These are phyloP conservation scores for Mucor piriformis DNA, from an alignment of 371 early-diverging fungal genomes.

Conservation along the genomic window DNA sequence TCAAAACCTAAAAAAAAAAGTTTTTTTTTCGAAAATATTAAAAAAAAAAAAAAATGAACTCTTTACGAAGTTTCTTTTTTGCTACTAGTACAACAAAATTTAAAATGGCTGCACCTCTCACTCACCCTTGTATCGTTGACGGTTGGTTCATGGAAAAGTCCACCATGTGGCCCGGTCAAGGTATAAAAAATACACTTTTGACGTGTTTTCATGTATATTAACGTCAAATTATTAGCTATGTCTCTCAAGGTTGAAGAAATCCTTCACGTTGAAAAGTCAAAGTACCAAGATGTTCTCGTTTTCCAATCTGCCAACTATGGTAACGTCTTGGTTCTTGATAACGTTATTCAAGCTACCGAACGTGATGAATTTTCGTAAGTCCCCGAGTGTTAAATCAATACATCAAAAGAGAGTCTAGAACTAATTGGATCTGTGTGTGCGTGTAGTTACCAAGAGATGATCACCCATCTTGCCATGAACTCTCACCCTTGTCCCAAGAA, in stretches of 20 bases:
- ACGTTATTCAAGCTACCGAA: slow-evolving; percentile 96
- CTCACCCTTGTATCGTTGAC: slow-evolving; percentile 89
- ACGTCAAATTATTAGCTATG: slow-evolving; percentile 68
- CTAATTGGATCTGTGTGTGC: no score
- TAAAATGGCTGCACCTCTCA: slow-evolving; percentile 56
- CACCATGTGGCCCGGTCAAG: slow-evolving; percentile 97
- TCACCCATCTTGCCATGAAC: slow-evolving; percentile 93
- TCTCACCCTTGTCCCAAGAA: slow-evolving; percentile 95
- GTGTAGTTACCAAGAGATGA: slow-evolving; percentile 98
- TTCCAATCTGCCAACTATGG: slow-evolving; percentile 94
- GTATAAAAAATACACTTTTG: slow-evolving; percentile 36
- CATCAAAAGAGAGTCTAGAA: no score
- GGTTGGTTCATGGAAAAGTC: slow-evolving; percentile 96
- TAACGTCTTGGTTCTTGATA: slow-evolving; percentile 95
- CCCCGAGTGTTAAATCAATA: no score
- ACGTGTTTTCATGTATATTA: no score
- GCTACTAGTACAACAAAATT: slow-evolving; percentile 4
- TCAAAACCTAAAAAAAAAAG: no score
- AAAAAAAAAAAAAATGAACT: background rate
- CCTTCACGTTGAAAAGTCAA: slow-evolving; percentile 90
- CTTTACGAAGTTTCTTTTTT: slow-evolving; percentile 9
- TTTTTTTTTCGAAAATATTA: no score
- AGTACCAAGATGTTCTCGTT: slow-evolving; percentile 95
- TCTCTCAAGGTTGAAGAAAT: slow-evolving; percentile 91
- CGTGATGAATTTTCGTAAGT: slow-evolving; percentile 96